A percentile compares a stretch with the other conserved stretches of the same genome.
These are phyloP conservation scores for Plasmodium inui DNA, from an alignment of 169 alveolate genomes.

Conservation along the genomic window DNA sequence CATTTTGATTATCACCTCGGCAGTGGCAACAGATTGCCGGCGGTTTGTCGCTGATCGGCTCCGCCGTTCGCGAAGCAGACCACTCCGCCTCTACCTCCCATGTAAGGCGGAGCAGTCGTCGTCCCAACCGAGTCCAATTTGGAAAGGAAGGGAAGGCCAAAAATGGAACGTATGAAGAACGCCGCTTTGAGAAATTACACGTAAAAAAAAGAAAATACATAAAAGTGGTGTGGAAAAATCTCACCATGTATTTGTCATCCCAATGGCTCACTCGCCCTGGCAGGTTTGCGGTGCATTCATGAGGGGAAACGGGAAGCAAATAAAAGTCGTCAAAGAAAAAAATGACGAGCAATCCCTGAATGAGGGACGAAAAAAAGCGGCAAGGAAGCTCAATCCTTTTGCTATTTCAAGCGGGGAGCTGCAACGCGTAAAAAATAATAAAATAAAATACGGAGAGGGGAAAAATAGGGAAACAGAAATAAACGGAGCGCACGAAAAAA, in stretches of 20 bases:
- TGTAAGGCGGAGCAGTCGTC: neutral
- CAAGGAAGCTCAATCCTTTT: neutral
- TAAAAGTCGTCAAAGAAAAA: no score
- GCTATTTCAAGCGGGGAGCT: neutral
- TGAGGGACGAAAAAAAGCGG: neutral
- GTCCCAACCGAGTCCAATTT: neutral
- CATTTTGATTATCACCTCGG: neutral
- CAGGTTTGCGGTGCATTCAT: neutral
- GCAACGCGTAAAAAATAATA: neutral
- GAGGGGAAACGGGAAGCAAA: neutral
- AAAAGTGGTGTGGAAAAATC: neutral
- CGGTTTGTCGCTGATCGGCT: no score
- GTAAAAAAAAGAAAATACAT: neutral
- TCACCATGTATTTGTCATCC: neutral
- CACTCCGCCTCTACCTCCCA: neutral
- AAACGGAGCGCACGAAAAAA: neutral
- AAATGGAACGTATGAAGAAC: neutral
- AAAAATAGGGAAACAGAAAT: neutral
- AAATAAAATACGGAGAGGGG: neutral
- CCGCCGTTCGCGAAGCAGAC: neutral
- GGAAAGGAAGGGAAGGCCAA: neutral
- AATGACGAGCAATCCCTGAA: neutral
- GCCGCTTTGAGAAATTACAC: neutral
- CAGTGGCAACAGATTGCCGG: neutral
- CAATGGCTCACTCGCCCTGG: neutral